A percentile compares a stretch with the other conserved stretches of the same genome.
phyloP scores from a whole-genome alignment of 192 early-diverging fungal genomes.

The Coemansia aciculifera region DNA sequence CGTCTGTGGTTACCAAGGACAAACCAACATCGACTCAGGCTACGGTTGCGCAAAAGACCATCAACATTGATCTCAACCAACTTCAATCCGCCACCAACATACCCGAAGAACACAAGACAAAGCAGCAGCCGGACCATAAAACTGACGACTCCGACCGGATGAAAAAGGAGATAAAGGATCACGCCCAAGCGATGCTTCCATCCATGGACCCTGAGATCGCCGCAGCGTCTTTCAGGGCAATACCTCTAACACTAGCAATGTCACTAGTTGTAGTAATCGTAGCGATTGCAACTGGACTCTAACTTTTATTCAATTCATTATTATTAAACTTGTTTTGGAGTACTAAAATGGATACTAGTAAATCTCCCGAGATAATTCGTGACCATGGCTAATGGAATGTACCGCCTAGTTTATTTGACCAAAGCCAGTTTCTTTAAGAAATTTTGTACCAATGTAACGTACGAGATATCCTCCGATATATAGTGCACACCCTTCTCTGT shows the following conservation, averaged over 20 bases:
- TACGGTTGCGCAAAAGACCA: not conserved
- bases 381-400: too few species aligned
- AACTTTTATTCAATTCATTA: not conserved
- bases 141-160: not conserved
- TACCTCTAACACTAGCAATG: not conserved
- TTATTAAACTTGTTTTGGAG: not conserved
- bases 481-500: not conserved
- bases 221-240: constrained; percentile 10
- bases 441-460: not conserved
- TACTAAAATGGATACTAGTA: too few species aligned
- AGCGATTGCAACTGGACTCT: not conserved
- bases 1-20: constrained; percentile 13
- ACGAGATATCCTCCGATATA: not conserved
- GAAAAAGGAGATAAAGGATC: constrained; percentile 12
- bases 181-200: constrained; percentile 36
- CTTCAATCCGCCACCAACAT: not conserved
- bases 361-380: too few species aligned
- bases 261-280: not conserved
- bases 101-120: not conserved
- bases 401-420: not conserved
- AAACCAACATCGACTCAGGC: not conserved
- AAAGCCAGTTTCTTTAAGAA: not conserved
- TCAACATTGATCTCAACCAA: not conserved
- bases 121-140: not conserved
- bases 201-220: constrained; percentile 51